Percentiles rank a stretch among this genome's conserved stretches.
Conservation (phyloP, 176 grass and related monocot genomes). For the Neostapfia colusana region DNA sequence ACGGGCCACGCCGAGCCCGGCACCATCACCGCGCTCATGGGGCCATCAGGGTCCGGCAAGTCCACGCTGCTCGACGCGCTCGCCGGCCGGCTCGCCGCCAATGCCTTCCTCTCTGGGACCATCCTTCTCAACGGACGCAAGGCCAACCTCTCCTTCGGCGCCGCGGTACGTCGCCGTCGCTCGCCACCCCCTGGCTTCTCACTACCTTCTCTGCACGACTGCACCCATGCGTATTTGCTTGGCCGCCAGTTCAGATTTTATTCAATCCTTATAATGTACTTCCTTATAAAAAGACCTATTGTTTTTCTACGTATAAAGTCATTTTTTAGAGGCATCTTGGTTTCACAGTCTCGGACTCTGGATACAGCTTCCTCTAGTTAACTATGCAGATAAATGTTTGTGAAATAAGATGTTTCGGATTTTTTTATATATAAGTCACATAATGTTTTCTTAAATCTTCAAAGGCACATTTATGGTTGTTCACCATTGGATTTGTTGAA, state of each 20-base stretch:
- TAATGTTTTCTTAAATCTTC: background rate
- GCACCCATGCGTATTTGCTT: background rate
- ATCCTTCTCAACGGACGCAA: slow-evolving; percentile 92
- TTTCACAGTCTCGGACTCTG: background rate
- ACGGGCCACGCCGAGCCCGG: slow-evolving; percentile 88
- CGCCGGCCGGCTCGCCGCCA: slow-evolving; percentile 75
- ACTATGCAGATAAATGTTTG: background rate
- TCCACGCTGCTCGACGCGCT: slow-evolving; percentile 90
- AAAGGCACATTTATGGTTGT: background rate
- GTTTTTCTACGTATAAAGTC: background rate
- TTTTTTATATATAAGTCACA: background rate
- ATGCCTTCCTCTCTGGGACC: slow-evolving; percentile 79
- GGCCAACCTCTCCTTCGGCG: slow-evolving; percentile 87
- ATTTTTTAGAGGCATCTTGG: background rate
- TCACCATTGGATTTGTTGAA: too few relatives aligned
- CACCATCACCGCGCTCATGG: slow-evolving; percentile 93
- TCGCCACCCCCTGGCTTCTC: background rate
- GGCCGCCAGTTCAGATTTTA: background rate
- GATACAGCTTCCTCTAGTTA: background rate
- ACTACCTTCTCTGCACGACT: background rate
- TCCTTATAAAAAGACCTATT: background rate
- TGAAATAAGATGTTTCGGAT: background rate
- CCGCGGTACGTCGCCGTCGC: slow-evolving; percentile 51
- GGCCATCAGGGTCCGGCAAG: slow-evolving; percentile 89
- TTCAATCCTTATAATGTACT: background rate